Conservation (phyloP, 441 rosid species). For the Populus trichocarpa region DNA sequence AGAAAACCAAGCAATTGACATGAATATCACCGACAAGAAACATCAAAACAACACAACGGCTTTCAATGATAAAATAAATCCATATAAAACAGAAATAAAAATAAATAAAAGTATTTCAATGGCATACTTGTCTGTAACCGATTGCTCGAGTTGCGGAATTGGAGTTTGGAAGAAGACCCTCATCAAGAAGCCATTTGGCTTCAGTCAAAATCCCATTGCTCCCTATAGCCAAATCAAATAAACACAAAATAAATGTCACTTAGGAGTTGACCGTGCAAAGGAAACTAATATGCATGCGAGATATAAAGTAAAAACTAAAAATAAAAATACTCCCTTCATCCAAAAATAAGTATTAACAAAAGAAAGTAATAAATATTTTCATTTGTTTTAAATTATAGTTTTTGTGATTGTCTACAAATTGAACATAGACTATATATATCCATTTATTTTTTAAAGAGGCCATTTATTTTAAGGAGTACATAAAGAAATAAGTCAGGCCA, state of each 20-base stretch:
- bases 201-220: conserved; percentile 64
- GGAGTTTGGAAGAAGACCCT: conserved; percentile 77
- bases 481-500: too few relatives aligned
- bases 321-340: background rate
- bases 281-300: background rate
- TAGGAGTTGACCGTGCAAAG: background rate
- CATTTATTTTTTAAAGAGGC: too few relatives aligned
- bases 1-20: background rate
- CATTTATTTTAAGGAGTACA: too few relatives aligned
- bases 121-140: conserved; percentile 79
- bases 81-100: background rate
- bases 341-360: background rate
- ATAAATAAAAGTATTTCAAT: background rate
- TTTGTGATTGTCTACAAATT: background rate
- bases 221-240: conserved; percentile 33
- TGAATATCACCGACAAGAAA: background rate
- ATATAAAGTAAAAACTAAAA: background rate
- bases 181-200: conserved; percentile 82
- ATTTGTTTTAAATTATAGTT: too few relatives aligned
- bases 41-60: background rate
- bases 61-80: background rate
- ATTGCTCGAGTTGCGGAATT: conserved; percentile 88
- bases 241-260: background rate
- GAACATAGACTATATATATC: background rate
- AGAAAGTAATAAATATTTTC: background rate